Percentiles rank a stretch among this genome's conserved stretches.
Conservation (phyloP, 1,139 yeast genomes). For the Diutina catenulata region DNA sequence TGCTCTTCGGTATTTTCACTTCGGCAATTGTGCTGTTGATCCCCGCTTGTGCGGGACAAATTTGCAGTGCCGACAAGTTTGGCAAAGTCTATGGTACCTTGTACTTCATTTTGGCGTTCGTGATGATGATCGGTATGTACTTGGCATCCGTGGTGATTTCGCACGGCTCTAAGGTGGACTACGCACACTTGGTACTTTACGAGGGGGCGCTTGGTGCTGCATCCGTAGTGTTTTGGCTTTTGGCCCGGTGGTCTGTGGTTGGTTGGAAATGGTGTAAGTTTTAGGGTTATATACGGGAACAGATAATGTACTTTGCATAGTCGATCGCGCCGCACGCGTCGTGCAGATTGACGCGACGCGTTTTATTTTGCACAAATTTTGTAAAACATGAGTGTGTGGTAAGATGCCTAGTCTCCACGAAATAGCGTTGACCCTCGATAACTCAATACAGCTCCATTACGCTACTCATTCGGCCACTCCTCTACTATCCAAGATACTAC, state of each 20-base stretch:
- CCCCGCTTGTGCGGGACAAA: constrained; percentile 34
- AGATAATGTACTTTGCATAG: too few species aligned
- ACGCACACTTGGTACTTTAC: constrained; percentile 16
- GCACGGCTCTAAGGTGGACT: constrained; percentile 11
- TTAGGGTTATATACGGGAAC: too few species aligned
- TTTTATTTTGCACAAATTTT: too few species aligned
- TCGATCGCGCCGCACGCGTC: too few species aligned
- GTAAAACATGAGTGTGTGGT: too few species aligned
- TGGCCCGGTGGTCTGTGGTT: constrained; percentile 4
- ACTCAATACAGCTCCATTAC: constrained; percentile 2
- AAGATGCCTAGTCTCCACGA: constrained; percentile 1
- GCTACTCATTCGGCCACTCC: constrained; percentile 3
- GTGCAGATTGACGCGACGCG: too few species aligned
- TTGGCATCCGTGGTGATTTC: constrained; percentile 18
- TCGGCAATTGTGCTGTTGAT: constrained; percentile 21
- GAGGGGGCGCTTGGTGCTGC: constrained; percentile 12
- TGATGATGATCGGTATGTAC: constrained; percentile 31
- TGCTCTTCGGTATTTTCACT: constrained; percentile 19
- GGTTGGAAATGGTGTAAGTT: constrained; percentile 4
- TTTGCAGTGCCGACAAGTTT: constrained; percentile 52
- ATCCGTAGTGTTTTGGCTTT: not conserved
- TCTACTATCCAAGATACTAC: not conserved
- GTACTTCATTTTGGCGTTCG: constrained; percentile 52
- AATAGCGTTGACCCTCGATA: not conserved
- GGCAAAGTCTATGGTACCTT: constrained; percentile 63